Evolutionary conservation across 177 flowering plant genomes (phyloP), one percentile per base, ranked within the genome.

Genomic region (Tripterygium wilfordii): DNA sequence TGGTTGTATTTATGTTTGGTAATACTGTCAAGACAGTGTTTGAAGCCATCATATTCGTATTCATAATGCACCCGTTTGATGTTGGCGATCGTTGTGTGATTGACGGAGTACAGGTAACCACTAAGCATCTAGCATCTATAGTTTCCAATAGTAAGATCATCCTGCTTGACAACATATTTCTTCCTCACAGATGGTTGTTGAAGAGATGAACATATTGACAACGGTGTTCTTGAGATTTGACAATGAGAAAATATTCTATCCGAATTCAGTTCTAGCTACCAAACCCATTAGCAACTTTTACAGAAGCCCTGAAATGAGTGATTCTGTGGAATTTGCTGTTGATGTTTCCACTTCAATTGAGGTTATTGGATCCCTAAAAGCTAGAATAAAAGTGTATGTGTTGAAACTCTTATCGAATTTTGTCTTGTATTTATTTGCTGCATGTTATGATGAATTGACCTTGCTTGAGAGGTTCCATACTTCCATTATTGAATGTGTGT

Each of bases 1-100:
- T 79, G 0, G 70, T 76, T 23, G 86, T 19, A 2, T 91, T 88
- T 53, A 58, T 91, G 66, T 83, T 91, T 42, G 92, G 95, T 10
- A 85, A 88, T 60, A 78, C 92, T 12, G 79, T 79, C 70, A 91
- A 80, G 72, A 77, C 76, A 41, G 57, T 81, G 21, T 91, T 91
- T 60, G 96, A 91, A 66, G 80, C 86, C 38, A 76, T 90, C 61
- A 71, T 90, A 36, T 87, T 90, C 54, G 90, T 88, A 14, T 90
- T 90, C 44, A 82, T 85, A 56, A 87, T 81, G 94, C 97, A 89
- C 61, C 96, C 96, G n/a, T 90, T 75, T 67, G 97, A 87, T 54
- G 98, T 91, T 14, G 96, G 98, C 14, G 96, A 91, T 61, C 83
- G 90, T 14, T 91, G 98, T 62, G 96, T 85, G 46, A 58, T 91